These are phyloP conservation scores for Pleurotus giganteus DNA, from an alignment of 768 basidiomycete species.

Conservation along the genomic window DNA sequence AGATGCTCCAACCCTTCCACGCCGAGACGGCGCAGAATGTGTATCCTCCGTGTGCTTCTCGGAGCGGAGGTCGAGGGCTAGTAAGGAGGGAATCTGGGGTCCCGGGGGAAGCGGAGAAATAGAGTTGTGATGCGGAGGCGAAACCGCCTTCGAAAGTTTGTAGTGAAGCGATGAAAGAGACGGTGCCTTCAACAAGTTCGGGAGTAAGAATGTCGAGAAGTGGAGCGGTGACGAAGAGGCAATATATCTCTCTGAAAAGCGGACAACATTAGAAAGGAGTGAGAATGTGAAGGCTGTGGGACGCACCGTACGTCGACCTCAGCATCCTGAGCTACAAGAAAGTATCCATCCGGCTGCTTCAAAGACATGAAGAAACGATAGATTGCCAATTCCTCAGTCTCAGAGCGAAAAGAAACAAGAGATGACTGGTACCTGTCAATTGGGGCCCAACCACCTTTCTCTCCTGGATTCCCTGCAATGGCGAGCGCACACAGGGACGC, in stretches of 20 bases:
- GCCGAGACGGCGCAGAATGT: conserved; percentile 90
- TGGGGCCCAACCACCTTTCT: conserved; percentile 80
- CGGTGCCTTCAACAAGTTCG: conserved; percentile 73
- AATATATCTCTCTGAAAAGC: conserved; percentile 85
- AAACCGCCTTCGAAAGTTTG: conserved; percentile 99
- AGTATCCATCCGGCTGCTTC: conserved; percentile 92
- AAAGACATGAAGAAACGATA: conserved; percentile 90
- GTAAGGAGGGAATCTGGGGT: conserved; percentile 28
- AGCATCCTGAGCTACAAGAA: conserved; percentile 80
- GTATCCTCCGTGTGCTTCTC: conserved; percentile 98
- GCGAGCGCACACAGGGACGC: conserved; percentile 83
- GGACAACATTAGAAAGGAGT: not conserved
- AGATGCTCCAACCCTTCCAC: conserved; percentile 49
- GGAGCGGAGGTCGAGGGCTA: conserved; percentile 69
- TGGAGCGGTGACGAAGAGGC: conserved; percentile 79
- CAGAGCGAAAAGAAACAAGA: too few species aligned
- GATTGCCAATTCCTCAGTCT: conserved; percentile 41
- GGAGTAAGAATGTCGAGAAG: conserved; percentile 88
- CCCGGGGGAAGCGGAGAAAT: conserved; percentile 35
- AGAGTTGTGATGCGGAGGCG: conserved; percentile 73
- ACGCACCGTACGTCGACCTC: conserved; percentile 92
- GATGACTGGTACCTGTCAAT: conserved; percentile 82
- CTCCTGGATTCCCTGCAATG: conserved; percentile 73
- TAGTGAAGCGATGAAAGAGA: conserved; percentile 81
- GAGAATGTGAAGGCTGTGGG: not conserved